A percentile compares a stretch with the other conserved stretches of the same genome.
Conservation (phyloP, 2,329 filamentous ascomycete genomes). For the Aspergillus tubingensis region DNA sequence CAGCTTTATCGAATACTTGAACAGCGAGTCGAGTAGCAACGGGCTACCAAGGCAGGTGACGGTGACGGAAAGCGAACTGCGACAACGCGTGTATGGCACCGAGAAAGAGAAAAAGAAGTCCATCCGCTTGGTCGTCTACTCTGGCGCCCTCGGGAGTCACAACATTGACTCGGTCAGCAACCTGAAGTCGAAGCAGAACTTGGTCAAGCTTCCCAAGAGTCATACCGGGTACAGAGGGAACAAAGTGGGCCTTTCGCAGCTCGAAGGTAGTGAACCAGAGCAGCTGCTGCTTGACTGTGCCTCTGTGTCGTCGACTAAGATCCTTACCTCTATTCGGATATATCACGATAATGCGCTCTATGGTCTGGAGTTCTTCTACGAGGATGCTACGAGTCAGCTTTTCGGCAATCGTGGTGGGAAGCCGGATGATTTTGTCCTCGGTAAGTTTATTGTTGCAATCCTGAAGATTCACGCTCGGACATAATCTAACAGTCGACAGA, state of each 20-base stretch:
- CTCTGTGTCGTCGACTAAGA: constrained; percentile 65
- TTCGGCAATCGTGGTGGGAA: constrained; percentile 81
- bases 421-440: constrained; percentile 72
- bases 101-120: constrained; percentile 67
- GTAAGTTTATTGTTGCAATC: constrained; percentile 50
- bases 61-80: constrained; percentile 73
- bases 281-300: constrained; percentile 75
- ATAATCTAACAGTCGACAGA: constrained; percentile 54
- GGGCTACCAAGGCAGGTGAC: constrained; percentile 69
- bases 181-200: constrained; percentile 70
- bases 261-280: constrained; percentile 68
- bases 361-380: constrained; percentile 90
- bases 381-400: constrained; percentile 78
- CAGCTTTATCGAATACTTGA: constrained; percentile 77
- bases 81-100: constrained; percentile 67
- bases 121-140: constrained; percentile 73
- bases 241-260: constrained; percentile 70
- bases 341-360: constrained; percentile 78
- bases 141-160: constrained; percentile 71
- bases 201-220: constrained; percentile 73
- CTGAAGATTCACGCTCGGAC: not conserved
- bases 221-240: constrained; percentile 75
- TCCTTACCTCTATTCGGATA: constrained; percentile 72
- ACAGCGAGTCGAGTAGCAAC: constrained; percentile 59
- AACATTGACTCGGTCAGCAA: constrained; percentile 75